phyloP scores from a whole-genome alignment of 805 yeast species.

The Nakazawaea sp. region DNA sequence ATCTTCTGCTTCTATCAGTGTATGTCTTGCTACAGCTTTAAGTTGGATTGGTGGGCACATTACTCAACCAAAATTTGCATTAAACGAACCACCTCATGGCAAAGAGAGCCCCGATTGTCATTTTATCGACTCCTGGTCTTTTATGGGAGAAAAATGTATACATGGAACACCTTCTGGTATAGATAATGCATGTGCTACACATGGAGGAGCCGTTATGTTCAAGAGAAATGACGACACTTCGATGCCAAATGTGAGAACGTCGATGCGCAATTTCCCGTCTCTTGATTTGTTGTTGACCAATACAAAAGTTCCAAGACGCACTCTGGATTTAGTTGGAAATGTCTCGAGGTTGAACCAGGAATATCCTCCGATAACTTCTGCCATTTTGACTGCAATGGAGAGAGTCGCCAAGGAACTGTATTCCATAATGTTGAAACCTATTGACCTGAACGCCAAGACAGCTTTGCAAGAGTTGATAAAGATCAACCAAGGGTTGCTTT shows the following conservation, averaged over 20 bases:
- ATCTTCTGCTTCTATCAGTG: conserved; percentile 86
- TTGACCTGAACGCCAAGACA: conserved; percentile 34
- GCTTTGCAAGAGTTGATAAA: conserved; percentile 57
- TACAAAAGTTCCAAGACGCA: conserved; percentile 81
- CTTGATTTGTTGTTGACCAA: conserved; percentile 72
- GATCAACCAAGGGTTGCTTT: conserved; percentile 83
- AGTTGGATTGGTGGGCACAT: conserved; percentile 54
- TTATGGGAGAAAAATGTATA: conserved; percentile 89
- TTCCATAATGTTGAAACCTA: conserved; percentile 48
- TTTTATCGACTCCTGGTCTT: conserved; percentile 82
- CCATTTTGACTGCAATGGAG: conserved; percentile 73
- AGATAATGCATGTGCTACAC: conserved; percentile 92
- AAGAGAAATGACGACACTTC: conserved; percentile 51
- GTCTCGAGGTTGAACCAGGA: conserved; percentile 52
- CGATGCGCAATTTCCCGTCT: conserved; percentile 69
- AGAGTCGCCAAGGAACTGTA: conserved; percentile 69
- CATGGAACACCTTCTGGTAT: conserved; percentile 97
- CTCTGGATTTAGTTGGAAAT: conserved; percentile 74
- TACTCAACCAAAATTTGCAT: conserved; percentile 25
- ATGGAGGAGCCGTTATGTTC: conserved; percentile 92
- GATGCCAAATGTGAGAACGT: conserved; percentile 54
- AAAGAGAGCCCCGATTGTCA: conserved; percentile 35
- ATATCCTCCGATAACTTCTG: conserved; percentile 47
- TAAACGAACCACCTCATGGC: conserved; percentile 11
- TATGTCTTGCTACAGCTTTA: conserved; percentile 74